Evolutionary conservation across 805 yeast species (phyloP).

Genomic region (Ogataea siamensis): DNA sequence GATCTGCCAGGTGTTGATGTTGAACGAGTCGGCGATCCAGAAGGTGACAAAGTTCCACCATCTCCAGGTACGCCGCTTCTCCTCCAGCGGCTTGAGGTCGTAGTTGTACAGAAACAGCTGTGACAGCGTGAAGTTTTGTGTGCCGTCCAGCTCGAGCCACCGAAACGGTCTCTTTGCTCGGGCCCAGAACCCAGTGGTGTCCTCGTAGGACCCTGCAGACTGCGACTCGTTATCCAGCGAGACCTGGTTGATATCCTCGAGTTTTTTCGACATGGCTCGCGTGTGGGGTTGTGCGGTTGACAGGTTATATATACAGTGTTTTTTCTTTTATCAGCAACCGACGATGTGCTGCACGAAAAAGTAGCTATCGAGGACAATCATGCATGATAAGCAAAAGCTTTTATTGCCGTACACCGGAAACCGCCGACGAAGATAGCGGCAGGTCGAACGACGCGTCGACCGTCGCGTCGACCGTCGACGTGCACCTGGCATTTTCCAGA

Average conservation of each 20-base stretch:
- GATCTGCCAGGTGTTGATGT: constrained; percentile 87
- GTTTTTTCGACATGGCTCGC: constrained; percentile 2
- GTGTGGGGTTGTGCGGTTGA: background rate
- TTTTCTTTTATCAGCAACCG: constrained; percentile 5
- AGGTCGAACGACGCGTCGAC: too few species aligned
- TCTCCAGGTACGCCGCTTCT: constrained; percentile 73
- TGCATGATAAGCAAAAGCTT: constrained; percentile 5
- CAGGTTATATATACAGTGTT: background rate
- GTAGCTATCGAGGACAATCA: background rate
- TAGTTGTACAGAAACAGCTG: constrained; percentile 70
- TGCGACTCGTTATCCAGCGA: constrained; percentile 4
- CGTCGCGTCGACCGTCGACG: too few species aligned
- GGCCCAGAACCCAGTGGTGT: background rate
- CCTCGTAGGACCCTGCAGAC: constrained; percentile 7
- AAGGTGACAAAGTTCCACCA: constrained; percentile 79
- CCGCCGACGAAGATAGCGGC: background rate
- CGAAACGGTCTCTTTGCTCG: constrained; percentile 12
- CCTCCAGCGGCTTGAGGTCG: constrained; percentile 80
- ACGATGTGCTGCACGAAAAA: too few species aligned
- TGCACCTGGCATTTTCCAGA: too few species aligned
- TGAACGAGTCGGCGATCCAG: constrained; percentile 90
- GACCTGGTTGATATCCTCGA: constrained; percentile 7
- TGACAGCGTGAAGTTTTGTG: constrained; percentile 41
- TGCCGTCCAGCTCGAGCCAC: constrained; percentile 30
- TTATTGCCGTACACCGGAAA: constrained; percentile 4